Conservation (phyloP, 495 filamentous ascomycete genomes). For the Hypoxylon crocopeplum region DNA sequence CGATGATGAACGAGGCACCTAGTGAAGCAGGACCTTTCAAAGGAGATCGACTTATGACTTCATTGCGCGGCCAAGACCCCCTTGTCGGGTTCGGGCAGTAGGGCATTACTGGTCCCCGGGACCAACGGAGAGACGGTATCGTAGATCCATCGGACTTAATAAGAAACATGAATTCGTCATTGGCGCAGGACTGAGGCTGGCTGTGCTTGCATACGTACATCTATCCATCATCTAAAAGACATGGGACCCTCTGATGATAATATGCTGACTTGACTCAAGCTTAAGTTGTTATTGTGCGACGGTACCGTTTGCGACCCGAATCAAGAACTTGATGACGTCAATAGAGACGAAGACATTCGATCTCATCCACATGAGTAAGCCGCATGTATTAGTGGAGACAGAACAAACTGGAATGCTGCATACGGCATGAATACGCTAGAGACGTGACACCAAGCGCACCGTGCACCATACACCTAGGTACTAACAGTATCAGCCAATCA, state of each 20-base stretch:
- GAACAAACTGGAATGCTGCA: no score
- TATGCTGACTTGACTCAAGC: background rate
- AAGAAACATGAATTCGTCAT: slow-evolving; percentile 23
- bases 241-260: no score
- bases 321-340: slow-evolving; percentile 29
- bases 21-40: slow-evolving; percentile 8
- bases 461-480: no score
- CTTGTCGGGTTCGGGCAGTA: slow-evolving; percentile 5
- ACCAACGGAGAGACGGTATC: slow-evolving; percentile 4
- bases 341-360: no score
- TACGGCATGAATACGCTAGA: no score
- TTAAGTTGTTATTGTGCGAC: background rate
- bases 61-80: slow-evolving; percentile 14
- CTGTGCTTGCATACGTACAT: slow-evolving; percentile 16
- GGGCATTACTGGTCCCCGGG: slow-evolving; percentile 11
- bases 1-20: slow-evolving; percentile 25
- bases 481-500: slow-evolving; percentile 19
- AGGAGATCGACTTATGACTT: slow-evolving; percentile 33
- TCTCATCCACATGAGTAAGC: no score
- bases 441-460: no score
- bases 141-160: slow-evolving; percentile 5
- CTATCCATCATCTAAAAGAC: background rate
- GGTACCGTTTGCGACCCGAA: slow-evolving; percentile 19
- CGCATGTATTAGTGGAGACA: background rate
- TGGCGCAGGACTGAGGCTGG: slow-evolving; percentile 14